These are phyloP conservation scores for Eutypa lata DNA, from an alignment of 2,329 filamentous ascomycete species.

Conservation along the genomic window DNA sequence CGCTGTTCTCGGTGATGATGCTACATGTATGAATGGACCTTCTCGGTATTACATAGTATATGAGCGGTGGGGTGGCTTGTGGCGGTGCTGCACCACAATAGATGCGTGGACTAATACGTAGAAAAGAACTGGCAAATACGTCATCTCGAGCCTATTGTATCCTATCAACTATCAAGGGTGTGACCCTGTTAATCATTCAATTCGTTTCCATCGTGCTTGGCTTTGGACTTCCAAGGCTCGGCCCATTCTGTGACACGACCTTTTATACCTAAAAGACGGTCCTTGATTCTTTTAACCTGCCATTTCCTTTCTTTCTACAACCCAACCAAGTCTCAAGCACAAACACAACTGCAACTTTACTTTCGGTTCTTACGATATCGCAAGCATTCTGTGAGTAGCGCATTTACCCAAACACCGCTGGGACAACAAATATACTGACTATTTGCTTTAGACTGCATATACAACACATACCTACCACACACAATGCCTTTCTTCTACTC, in stretches of 20 bases:
- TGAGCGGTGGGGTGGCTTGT: not conserved
- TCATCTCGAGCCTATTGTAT: not conserved
- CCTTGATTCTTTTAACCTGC: not conserved
- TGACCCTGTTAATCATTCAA: not conserved
- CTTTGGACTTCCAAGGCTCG: not conserved
- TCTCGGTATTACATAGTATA: too few relatives aligned
- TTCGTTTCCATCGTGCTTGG: not conserved
- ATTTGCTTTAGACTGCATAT: not conserved
- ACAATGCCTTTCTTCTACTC: constrained; percentile 46
- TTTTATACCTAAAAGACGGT: not conserved
- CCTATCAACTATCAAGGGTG: not conserved
- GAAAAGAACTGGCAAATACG: not conserved
- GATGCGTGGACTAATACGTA: not conserved
- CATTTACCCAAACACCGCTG: not conserved
- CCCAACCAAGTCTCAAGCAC: not conserved
- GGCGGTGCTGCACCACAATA: not conserved
- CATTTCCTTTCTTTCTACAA: not conserved
- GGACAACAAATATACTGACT: not conserved
- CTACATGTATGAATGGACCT: too few relatives aligned
- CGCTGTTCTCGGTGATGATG: too few relatives aligned
- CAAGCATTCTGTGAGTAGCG: not conserved
- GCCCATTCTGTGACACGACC: not conserved
- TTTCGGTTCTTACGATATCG: not conserved
- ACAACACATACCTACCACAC: not conserved
- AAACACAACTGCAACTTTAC: not conserved